Base-by-base conservation (phyloP, 805 yeast genomes). In the Wickerhamomyces chambardii region DNA sequence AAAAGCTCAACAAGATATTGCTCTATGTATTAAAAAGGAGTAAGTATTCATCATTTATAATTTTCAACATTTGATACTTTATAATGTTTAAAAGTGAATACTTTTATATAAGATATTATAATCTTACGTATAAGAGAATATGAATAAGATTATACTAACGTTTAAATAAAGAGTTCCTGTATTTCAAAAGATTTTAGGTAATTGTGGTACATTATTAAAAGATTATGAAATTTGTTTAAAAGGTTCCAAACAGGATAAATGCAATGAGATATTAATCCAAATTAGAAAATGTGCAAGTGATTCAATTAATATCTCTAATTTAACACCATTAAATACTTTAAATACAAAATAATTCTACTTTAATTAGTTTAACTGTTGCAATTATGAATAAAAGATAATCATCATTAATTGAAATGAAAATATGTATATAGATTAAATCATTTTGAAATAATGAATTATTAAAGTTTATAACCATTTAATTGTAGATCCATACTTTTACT, bases 171-270 rank as follows among this genome's bases (percentile, higher is more conserved):
- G 63, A 28, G 90, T 83, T 14, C 90, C 94, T 1, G 68, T 84
- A 8, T 82, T 83, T 55, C 76, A 75, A 50, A 73, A 67, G 50
- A 83, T 84, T 44, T 76, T 81, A 50, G 61, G 63, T 19, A 64
- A 70, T 22, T 84, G 95, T 55, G 64, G 72, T 11, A 64, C 63
- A 4, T 61, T 70, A 32, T 64, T 84, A 56, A 65, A 68, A 41
- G 70, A 66, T 4, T 84, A 84, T 50, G 90, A 84, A 46, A 60
- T 60, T 16, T 84, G 95, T 54, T 61, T 84, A 24, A 58, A 59
- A 27, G 59, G 57, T 12, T 70, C 72, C 46, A 53, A 40, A 63
- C 70, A 45, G 53, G 53, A 60, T 17, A 65, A 66, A 37, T 84
- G 95, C 53, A 55, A 66, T 25, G 66, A 61, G 3, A 60, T 73